Evolutionary conservation across 805 yeast species (phyloP), one percentile per base, ranked within the genome.

Genomic region (Ogataea sp.): DNA sequence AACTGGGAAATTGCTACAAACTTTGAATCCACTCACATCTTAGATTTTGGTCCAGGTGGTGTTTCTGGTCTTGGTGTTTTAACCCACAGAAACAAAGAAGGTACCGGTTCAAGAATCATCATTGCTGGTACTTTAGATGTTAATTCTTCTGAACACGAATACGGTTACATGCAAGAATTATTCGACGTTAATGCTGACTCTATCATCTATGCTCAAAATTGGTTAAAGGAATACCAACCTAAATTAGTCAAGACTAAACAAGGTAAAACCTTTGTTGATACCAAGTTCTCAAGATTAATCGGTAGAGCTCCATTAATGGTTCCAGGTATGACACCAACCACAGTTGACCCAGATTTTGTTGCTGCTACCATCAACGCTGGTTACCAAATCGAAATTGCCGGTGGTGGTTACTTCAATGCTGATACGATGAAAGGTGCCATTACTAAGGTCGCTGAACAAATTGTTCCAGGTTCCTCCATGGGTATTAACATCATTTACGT

Each of bases 1-100:
- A 74, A 85, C 65, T 93, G 99, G 99, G 97, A 93, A 68, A 49
- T 51, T 23, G 94, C 97, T 24, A 89, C 97, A 28, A 59, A 75
- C 48, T 86, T 85, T 61, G 61, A 74, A 36, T 75, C 93, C 21
- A 84, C 97, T 35, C 98, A 93, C 61, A 76, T 93, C 53, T 63
- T 93, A 46, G 99, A 93, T 67, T 93, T 93, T 53, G 99, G 99
- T 60, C 99, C 98, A 45, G 98, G 99, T 65, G 97, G 97, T 52
- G 80, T 86, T 29, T 85, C 97, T 34, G 99, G 98, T 54, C 72
- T 93, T 50, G 98, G 98, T 67, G 84, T 84, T 45, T 73, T 93
- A 52, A 93, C 98, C 42, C 96, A 88, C 67, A 83, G 95, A 67
- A 93, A 90, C 72, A 93, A 90, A 65, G 98, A 93, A 55, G 99